phyloP scores from a whole-genome alignment of 768 basidiomycete genomes.

The Phanerodontia chrysosporium region DNA sequence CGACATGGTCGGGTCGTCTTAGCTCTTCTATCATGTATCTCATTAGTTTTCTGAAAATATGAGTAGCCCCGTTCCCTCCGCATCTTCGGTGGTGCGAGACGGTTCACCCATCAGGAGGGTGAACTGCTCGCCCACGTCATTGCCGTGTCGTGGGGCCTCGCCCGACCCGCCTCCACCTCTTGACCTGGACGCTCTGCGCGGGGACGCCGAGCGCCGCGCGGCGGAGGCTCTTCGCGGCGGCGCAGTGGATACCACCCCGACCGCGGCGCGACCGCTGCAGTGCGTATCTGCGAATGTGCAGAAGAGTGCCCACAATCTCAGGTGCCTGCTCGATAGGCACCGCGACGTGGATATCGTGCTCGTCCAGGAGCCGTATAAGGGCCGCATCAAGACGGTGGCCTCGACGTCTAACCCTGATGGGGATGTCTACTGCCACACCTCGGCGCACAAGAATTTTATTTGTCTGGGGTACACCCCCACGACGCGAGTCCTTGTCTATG shows the following conservation, averaged over 20 bases:
- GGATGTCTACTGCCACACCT: conserved; percentile 1
- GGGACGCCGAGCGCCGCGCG: background rate
- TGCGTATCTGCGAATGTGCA: conserved; percentile 10
- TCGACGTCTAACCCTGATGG: conserved; percentile 3
- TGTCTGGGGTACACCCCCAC: background rate
- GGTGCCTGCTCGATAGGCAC: background rate
- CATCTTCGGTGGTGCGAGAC: too few relatives aligned
- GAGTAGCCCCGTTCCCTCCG: too few relatives aligned
- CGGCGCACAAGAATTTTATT: background rate
- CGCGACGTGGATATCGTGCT: conserved; percentile 6
- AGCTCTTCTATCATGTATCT: too few relatives aligned
- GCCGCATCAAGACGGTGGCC: conserved; percentile 8
- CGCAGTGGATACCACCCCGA: background rate
- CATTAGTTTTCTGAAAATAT: background rate
- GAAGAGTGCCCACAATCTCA: background rate
- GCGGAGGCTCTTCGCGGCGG: background rate
- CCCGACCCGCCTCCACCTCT: background rate
- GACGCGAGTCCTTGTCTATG: conserved; percentile 1
- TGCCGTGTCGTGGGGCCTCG: too few relatives aligned
- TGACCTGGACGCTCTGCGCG: background rate
- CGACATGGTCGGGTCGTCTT: too few relatives aligned
- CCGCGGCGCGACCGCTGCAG: background rate
- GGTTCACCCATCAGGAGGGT: too few relatives aligned
- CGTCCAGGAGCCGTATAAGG: conserved; percentile 10
- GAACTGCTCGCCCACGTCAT: too few relatives aligned